Conservation (phyloP, 345 rosid species). For the Eucalyptus globulus region DNA sequence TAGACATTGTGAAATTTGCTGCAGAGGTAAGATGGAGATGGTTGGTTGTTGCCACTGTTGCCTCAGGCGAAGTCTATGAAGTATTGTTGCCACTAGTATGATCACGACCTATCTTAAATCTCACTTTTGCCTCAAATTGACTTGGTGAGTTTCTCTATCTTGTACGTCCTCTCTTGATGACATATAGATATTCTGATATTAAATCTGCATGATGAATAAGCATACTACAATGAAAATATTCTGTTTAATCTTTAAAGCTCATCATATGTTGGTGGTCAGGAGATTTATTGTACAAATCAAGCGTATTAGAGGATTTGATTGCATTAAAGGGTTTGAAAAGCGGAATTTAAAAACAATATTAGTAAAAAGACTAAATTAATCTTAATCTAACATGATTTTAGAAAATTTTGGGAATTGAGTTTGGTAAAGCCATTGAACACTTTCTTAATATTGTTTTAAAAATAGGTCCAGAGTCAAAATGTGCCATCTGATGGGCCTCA, state of each 20-base stretch:
- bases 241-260: neutral
- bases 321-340: neutral
- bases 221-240: neutral
- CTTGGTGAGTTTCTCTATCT: neutral
- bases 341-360: fast-evolving
- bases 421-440: neutral
- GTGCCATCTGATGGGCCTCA: neutral
- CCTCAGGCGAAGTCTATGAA: neutral
- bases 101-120: neutral
- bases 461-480: neutral
- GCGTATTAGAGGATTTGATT: neutral
- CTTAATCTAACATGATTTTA: neutral
- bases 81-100: neutral
- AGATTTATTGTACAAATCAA: neutral
- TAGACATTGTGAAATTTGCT: neutral
- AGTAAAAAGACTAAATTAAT: neutral
- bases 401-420: neutral
- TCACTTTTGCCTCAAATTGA: neutral
- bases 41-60: neutral
- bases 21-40: neutral
- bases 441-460: neutral
- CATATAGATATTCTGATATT: neutral
- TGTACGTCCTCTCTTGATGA: neutral
- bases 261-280: neutral
- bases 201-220: neutral